These are phyloP conservation scores for Boeremia lycopersici DNA, from an alignment of 2,329 filamentous ascomycete genomes.

Conservation along the genomic window DNA sequence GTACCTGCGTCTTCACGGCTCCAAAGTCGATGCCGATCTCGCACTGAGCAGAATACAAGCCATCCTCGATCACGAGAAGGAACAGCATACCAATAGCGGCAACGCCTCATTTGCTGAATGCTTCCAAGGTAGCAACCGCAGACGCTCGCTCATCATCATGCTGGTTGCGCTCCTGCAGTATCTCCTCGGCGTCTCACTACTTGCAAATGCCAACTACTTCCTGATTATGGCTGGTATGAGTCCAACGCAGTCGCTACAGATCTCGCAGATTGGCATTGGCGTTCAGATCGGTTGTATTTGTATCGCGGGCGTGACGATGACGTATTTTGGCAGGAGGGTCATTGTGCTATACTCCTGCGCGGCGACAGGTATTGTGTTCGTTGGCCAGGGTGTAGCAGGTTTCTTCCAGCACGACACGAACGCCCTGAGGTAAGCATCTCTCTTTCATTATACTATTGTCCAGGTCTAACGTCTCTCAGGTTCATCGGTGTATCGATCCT, in stretches of 20 bases:
- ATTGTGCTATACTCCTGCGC: slow-evolving; percentile 3
- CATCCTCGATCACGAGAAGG: slow-evolving; percentile 7
- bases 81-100: background rate
- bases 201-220: slow-evolving; percentile 12
- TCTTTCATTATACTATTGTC: background rate
- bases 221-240: slow-evolving; percentile 16
- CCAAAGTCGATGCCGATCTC: slow-evolving; percentile 5
- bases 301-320: slow-evolving; percentile 7
- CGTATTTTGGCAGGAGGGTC: slow-evolving; percentile 3
- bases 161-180: slow-evolving; percentile 11
- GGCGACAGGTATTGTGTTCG: slow-evolving; percentile 7
- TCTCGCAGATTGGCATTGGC: slow-evolving; percentile 8
- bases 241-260: slow-evolving; percentile 7
- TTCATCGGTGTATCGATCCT: slow-evolving; percentile 1
- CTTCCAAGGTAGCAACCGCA: slow-evolving; percentile 77
- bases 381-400: slow-evolving; percentile 1
- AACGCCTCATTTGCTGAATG: slow-evolving; percentile 60
- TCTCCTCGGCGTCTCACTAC: slow-evolving; percentile 10
- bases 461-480: background rate
- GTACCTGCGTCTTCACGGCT: slow-evolving; percentile 6
- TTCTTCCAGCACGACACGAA: slow-evolving; percentile 1
- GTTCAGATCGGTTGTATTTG: slow-evolving; percentile 7
- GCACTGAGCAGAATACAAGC: slow-evolving; percentile 7
- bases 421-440: background rate
- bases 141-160: slow-evolving; percentile 68